Conservation (phyloP, 208 protist species). For the Angomonas ambiguus region DNA sequence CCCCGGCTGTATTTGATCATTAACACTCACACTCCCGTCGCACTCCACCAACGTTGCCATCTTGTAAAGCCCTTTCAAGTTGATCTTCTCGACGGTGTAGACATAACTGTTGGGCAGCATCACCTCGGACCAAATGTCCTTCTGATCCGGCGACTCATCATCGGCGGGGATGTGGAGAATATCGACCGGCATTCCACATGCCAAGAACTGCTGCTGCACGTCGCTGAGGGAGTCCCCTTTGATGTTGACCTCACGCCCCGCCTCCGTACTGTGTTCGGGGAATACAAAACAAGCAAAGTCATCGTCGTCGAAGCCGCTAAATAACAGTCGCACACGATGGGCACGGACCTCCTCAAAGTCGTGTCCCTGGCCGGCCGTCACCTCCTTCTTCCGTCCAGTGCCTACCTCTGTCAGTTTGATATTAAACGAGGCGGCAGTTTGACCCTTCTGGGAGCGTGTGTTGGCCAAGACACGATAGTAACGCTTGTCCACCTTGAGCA, state of each 20-base stretch:
- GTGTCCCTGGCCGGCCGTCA: constrained; percentile 78
- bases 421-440: constrained; percentile 87
- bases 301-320: constrained; percentile 90
- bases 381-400: constrained; percentile 72
- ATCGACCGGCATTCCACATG: constrained; percentile 83
- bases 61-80: constrained; percentile 81
- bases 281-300: constrained; percentile 88
- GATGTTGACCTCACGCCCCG: constrained; percentile 79
- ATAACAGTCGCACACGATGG: constrained; percentile 76
- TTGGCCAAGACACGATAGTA: constrained; percentile 75
- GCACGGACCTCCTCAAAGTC: constrained; percentile 80
- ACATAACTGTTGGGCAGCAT: constrained; percentile 82
- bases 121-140: constrained; percentile 78
- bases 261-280: constrained; percentile 71
- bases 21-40: constrained; percentile 80
- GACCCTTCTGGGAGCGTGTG: constrained; percentile 88
- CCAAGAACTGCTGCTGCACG: constrained; percentile 78
- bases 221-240: constrained; percentile 66
- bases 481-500: constrained; percentile 74
- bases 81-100: constrained; percentile 85
- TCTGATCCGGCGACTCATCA: constrained; percentile 38
- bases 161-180: constrained; percentile 79
- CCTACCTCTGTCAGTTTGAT: constrained; percentile 83
- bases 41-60: constrained; percentile 85
- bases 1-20: constrained; percentile 79